Conservation (phyloP, 495 filamentous ascomycete species). For the Chaetomidium leptoderma region DNA sequence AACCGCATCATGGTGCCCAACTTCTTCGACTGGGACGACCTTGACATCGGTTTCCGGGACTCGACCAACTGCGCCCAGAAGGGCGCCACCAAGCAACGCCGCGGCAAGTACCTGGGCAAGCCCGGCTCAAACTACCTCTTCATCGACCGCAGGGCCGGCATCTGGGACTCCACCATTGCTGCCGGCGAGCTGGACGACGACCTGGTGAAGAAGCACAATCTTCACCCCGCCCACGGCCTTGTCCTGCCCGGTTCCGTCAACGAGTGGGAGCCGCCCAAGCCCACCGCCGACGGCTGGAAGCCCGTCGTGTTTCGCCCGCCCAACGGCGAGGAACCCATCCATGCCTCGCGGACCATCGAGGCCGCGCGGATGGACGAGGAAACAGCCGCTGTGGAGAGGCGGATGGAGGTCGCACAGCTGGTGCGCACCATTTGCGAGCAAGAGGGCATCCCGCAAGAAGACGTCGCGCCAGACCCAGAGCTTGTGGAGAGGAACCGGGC, state of each 20-base stretch:
- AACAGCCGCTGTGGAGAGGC: conserved; percentile 20
- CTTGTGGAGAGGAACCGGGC: conserved; percentile 32
- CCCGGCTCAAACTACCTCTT: conserved; percentile 42
- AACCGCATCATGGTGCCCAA: conserved; percentile 45
- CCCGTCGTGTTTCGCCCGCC: conserved; percentile 38
- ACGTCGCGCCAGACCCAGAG: conserved; percentile 34
- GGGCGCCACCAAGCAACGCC: conserved; percentile 35
- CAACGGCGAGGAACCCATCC: conserved; percentile 27
- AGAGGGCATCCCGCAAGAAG: conserved; percentile 32
- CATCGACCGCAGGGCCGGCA: conserved; percentile 39
- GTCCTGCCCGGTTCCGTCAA: conserved; percentile 39
- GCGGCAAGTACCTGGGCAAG: conserved; percentile 39
- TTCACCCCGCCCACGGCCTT: conserved; percentile 44
- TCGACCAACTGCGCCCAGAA: conserved; percentile 43
- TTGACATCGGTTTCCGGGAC: conserved; percentile 50
- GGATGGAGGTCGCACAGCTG: conserved; percentile 19
- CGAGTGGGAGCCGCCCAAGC: conserved; percentile 32
- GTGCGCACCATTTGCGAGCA: conserved; percentile 30
- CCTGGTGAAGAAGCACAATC: conserved; percentile 38
- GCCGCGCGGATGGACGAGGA: conserved; percentile 31
- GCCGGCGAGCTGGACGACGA: conserved; percentile 40
- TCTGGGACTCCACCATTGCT: conserved; percentile 41
- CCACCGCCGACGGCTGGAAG: conserved; percentile 32
- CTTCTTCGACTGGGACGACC: conserved; percentile 35
- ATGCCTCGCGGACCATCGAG: conserved; percentile 42